Evolutionary conservation across 257 asterid genomes (phyloP).

Genomic region (Mitragyna speciosa): DNA sequence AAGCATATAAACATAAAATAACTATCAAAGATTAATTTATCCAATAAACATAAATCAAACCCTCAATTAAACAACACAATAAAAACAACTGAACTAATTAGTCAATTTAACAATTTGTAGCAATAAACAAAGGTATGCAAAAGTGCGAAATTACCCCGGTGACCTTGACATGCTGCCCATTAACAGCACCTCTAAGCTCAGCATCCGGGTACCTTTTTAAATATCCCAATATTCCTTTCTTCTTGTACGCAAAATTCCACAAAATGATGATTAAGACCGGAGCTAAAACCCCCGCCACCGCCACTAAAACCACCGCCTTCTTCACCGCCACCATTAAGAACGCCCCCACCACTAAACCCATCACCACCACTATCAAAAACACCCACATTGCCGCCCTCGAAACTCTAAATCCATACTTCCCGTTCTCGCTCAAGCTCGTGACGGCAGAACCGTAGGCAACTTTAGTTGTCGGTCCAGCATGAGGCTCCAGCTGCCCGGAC

Average conservation of each 20-base stretch:
- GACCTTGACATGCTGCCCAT: slow-evolving; percentile 95
- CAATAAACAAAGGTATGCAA: background rate
- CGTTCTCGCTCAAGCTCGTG: slow-evolving; percentile 53
- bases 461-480: slow-evolving; percentile 50
- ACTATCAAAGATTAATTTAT: background rate
- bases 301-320: slow-evolving; percentile 62
- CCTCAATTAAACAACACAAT: background rate
- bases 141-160: slow-evolving; percentile 77
- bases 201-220: slow-evolving; percentile 61
- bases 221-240: slow-evolving; percentile 54
- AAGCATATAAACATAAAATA: background rate
- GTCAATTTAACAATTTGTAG: background rate
- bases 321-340: slow-evolving; percentile 81
- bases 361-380: slow-evolving; percentile 62
- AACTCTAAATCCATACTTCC: slow-evolving; percentile 69
- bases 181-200: slow-evolving; percentile 86
- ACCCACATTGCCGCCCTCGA: slow-evolving; percentile 88
- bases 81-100: slow-evolving; percentile 1
- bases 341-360: slow-evolving; percentile 84
- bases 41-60: background rate
- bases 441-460: slow-evolving; percentile 71
- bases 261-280: slow-evolving; percentile 38
- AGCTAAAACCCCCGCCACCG: slow-evolving; percentile 47
- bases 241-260: slow-evolving; percentile 65
- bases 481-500: slow-evolving; percentile 61